Evolutionary conservation across 306 rosid genomes (phyloP).

Genomic region (Trifolium subterraneum): DNA sequence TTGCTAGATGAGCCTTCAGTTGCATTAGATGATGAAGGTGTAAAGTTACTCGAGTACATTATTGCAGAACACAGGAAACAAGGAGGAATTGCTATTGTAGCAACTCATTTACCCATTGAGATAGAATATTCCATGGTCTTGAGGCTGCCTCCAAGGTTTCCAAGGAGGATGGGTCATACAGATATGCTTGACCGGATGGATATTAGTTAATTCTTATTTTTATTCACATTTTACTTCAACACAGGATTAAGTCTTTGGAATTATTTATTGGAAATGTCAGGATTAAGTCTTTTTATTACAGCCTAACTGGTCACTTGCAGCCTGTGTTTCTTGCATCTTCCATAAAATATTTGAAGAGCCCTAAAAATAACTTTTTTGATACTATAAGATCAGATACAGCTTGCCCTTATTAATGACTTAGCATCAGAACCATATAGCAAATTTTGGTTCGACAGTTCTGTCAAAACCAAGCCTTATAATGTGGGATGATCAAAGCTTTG

Average conservation of each 20-base stretch:
- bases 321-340: conserved; percentile 19
- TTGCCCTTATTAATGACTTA: too few relatives aligned
- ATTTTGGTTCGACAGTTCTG: too few relatives aligned
- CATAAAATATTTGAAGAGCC: not conserved
- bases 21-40: conserved; percentile 87
- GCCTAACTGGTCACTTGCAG: conserved; percentile 4
- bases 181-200: conserved; percentile 81
- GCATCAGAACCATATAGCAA: too few relatives aligned
- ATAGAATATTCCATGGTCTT: conserved; percentile 74
- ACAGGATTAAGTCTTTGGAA: too few relatives aligned
- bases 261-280: too few relatives aligned
- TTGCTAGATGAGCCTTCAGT: conserved; percentile 92
- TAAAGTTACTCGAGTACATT: conserved; percentile 73
- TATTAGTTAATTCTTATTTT: conserved; percentile 40
- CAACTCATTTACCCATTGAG: conserved; percentile 67
- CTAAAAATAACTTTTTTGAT: not conserved
- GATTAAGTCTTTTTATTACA: not conserved
- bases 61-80: conserved; percentile 80
- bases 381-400: not conserved
- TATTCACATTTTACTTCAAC: conserved; percentile 2
- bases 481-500: too few relatives aligned
- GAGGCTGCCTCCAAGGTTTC: conserved; percentile 90
- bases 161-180: conserved; percentile 70
- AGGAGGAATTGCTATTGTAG: conserved; percentile 86
- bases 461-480: too few relatives aligned